Evolutionary conservation across 305 asterid genomes (phyloP), one percentile per base, ranked within the genome.

Genomic region (Plantago coronopus): DNA sequence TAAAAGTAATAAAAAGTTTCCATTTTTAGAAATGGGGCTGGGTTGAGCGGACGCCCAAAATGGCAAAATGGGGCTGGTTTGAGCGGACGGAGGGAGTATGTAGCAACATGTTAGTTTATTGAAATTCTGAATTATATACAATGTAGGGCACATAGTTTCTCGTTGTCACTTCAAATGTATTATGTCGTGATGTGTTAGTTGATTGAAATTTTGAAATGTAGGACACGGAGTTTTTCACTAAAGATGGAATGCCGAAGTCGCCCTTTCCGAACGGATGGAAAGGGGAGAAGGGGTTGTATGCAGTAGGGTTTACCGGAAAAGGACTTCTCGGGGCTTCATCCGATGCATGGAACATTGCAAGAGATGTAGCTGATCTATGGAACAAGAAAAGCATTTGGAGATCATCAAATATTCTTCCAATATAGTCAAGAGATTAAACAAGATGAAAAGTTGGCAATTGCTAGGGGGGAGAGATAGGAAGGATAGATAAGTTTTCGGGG

Each of bases 231-330:
- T 89, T 87, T 65, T 93, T 87, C 72, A 80, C 94, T 5, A 54
- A 77, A 66, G 91, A 87, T 11, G 99, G 99, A n/a, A 85, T 93
- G 91, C 97, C 97, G 0, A 87, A 64, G 47, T 57, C 72, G n/a
- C 82, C 86, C 23, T 91, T 93, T 80, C 97, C 99, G 11, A 63
- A 83, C 68, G 87, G 95, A 18, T 93, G 99, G 96, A 93, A 85
- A 67, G 99, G 97, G 0, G 89, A 73, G 56, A 80, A 82, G 0
- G 99, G 99, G 54, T 72, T 93, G 67, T 89, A 89, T 62, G 83
- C 83, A 27, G 99, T 82, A 2, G 99, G 99, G 64, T 89, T 93
- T 81, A 85, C 99, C 6, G 75, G 86, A 76, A 80, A 88, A 72
- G 99, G 99, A 0, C 80, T 93, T 2, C 87, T 85, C 1, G 99